Percentiles rank a stretch among this genome's conserved stretches.
Conservation (phyloP, 2,329 filamentous ascomycete genomes). For the Cadophora malorum region DNA sequence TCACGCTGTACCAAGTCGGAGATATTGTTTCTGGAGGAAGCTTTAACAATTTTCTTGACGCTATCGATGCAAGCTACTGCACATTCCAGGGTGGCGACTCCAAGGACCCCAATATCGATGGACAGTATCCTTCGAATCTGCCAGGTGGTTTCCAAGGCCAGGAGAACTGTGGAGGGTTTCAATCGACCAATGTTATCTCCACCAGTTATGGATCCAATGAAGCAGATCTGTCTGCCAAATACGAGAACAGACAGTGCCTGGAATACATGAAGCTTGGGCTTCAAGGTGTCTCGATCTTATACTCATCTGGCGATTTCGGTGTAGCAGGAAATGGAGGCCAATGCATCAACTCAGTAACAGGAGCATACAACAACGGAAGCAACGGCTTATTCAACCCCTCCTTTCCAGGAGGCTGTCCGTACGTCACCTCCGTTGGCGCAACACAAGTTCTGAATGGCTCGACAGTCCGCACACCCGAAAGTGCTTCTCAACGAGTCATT, state of each 20-base stretch:
- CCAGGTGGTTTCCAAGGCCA: slow-evolving; percentile 48
- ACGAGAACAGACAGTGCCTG: slow-evolving; percentile 58
- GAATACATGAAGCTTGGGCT: slow-evolving; percentile 65
- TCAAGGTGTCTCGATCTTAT: slow-evolving; percentile 57
- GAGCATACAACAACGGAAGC: slow-evolving; percentile 43
- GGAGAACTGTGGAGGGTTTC: slow-evolving; percentile 53
- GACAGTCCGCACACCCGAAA: slow-evolving; percentile 46
- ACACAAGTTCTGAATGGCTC: slow-evolving; percentile 52
- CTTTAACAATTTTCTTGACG: slow-evolving; percentile 48
- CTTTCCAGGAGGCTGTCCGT: slow-evolving; percentile 56
- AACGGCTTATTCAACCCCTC: slow-evolving; percentile 54
- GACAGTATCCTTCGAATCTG: slow-evolving; percentile 45
- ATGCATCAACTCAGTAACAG: slow-evolving; percentile 48
- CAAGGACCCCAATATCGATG: slow-evolving; percentile 47
- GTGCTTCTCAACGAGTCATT: slow-evolving; percentile 63
- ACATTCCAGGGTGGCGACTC: slow-evolving; percentile 51
- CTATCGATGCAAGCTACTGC: slow-evolving; percentile 54
- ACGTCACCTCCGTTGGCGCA: slow-evolving; percentile 58
- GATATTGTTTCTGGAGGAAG: slow-evolving; percentile 42
- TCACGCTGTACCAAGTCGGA: slow-evolving; percentile 57
- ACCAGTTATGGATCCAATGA: slow-evolving; percentile 62
- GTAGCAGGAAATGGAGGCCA: slow-evolving; percentile 50
- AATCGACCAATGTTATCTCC: slow-evolving; percentile 59
- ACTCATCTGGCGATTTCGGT: slow-evolving; percentile 58
- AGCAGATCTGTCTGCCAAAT: slow-evolving; percentile 54